Base-by-base conservation (phyloP, 2,329 filamentous ascomycete species). In the Neonectria hederae region DNA sequence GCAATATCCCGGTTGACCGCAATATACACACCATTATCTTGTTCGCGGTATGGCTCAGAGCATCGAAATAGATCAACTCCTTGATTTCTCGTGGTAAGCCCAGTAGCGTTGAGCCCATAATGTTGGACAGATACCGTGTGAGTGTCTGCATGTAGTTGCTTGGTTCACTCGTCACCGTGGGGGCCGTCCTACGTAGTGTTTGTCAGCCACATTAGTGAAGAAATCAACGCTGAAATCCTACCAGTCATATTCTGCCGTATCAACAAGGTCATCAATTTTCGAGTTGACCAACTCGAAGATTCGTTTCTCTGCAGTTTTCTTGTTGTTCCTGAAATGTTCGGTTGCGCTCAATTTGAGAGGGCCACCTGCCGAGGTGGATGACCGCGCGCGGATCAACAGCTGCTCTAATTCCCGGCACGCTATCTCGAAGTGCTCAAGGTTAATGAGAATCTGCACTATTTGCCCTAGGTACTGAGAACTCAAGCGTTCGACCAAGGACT, bases 241-340 rank as follows among this genome's bases (percentile, higher is more conserved):
- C 91, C 96, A 99, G 77, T 98, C 93, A 76, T 99, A 99, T 79
- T 99, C 96, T 32, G 96, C 95, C 0, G 94, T 98, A 73, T 97
- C 95, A 59, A 99, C 92, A 11, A 99, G 86, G 76, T 99, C 96
- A 75, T 98, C 95, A 72, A 99, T 98, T 82, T 99, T 99, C 62
- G 92, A 97, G 81, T 99, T 98, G 67, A 99, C 96, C 0, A 99
- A 87, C 80, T 99, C 97, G 75, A 99, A 99, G 62, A 99, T 98
- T 35, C 97, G 91, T 80, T 97, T 97, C 76, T 97, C 95, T 0
- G 96, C 96, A 1, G 92, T 94, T 81, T 98, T 97, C 81, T 97
- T 97, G 76, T 97, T 94, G 73, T 87, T 90, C 43, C 89, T 87
- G 78, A 99, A 99, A 64, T 93, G 88, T 69, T 93, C 91, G 0